Evolutionary conservation across 2,329 filamentous ascomycete species (phyloP).

Genomic region (Blastomyces percursus): DNA sequence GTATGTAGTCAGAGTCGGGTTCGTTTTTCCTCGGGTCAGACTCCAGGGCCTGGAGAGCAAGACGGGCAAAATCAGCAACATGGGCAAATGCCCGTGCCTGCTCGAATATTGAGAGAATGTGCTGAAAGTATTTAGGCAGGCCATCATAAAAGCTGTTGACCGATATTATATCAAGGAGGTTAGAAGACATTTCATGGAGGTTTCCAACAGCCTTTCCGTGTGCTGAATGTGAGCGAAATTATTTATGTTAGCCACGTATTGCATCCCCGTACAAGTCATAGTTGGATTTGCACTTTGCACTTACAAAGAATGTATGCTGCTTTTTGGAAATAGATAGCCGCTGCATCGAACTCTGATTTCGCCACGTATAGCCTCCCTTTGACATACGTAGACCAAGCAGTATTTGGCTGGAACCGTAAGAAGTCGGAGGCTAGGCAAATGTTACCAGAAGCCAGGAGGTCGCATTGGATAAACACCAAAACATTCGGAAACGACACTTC

Average conservation of each 20-base stretch:
- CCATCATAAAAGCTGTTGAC: conserved; percentile 59
- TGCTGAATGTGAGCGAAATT: conserved; percentile 19
- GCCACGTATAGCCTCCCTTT: conserved; percentile 70
- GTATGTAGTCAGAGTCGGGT: conserved; percentile 27
- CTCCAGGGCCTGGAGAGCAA: conserved; percentile 56
- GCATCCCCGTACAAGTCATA: neutral
- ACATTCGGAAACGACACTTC: conserved; percentile 46
- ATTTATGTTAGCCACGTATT: conserved; percentile 10
- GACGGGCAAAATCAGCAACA: conserved; percentile 70
- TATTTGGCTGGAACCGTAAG: conserved; percentile 52
- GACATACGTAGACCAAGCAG: conserved; percentile 60
- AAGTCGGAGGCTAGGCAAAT: conserved; percentile 56
- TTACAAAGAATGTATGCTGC: conserved; percentile 73
- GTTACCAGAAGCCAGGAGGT: conserved; percentile 57
- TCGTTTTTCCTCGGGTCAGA: conserved; percentile 23
- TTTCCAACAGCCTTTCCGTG: conserved; percentile 36
- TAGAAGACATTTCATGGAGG: conserved; percentile 39
- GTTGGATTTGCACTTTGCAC: conserved; percentile 24
- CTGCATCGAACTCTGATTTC: conserved; percentile 60
- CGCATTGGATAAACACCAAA: conserved; percentile 56
- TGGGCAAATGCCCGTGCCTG: conserved; percentile 63
- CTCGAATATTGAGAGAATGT: conserved; percentile 75
- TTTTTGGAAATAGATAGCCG: conserved; percentile 67
- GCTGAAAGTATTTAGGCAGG: conserved; percentile 72
- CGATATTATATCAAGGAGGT: conserved; percentile 65